Conservation (phyloP, 441 rosid species). For the Brassica hybrid region DNA sequence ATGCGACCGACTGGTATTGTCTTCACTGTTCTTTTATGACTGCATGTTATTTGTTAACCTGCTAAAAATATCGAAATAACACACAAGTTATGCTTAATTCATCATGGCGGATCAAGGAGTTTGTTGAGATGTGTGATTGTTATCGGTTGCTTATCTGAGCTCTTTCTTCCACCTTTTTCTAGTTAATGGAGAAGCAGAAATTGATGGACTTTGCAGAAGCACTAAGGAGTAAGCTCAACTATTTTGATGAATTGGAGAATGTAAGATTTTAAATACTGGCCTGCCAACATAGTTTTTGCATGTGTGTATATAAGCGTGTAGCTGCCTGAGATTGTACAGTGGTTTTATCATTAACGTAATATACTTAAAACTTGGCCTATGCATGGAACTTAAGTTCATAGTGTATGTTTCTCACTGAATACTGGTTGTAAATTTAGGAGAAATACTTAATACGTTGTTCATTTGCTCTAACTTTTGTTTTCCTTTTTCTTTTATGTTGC, state of each 20-base stretch:
- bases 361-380: conserved; percentile 5
- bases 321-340: conserved; percentile 8
- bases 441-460: conserved; percentile 25
- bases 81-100: conserved; percentile 6
- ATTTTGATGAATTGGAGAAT: conserved; percentile 99
- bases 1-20: conserved; percentile 86
- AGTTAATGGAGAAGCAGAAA: conserved; percentile 93
- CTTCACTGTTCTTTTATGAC: conserved; percentile 27
- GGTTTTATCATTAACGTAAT: background rate
- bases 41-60: conserved; percentile 2
- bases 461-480: conserved; percentile 19
- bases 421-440: conserved; percentile 8
- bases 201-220: conserved; percentile 95
- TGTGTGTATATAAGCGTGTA: conserved; percentile 13
- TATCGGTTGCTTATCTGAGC: conserved; percentile 17
- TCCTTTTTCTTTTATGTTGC: conserved; percentile 37
- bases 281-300: conserved; percentile 31
- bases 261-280: conserved; percentile 77
- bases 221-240: conserved; percentile 88
- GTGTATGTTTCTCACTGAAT: conserved; percentile 12
- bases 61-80: background rate
- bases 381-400: conserved; percentile 16
- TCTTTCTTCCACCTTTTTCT: conserved; percentile 22
- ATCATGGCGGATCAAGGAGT: conserved; percentile 16
- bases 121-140: conserved; percentile 15